Evolutionary conservation across 78 protist species (phyloP), one percentile per base, ranked within the genome.

Genomic region (Dictyostelium purpureum): DNA sequence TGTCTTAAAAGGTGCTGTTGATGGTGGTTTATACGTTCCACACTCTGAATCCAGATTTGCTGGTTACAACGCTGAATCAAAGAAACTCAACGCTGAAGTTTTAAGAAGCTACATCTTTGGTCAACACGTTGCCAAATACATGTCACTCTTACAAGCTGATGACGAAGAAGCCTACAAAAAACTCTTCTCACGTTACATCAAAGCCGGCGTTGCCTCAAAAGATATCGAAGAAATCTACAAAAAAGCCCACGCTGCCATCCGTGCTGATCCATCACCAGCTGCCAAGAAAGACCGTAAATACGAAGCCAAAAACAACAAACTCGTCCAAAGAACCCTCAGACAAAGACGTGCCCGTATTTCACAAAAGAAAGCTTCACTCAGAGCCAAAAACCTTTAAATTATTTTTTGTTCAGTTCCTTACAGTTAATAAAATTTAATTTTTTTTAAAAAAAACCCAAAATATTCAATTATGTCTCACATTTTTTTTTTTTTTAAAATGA

Each of bases 11-110:
- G 99, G 99, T 65, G 99, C 99, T 47, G 90, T 88, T 40, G 99
- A 99, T 83, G 99, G 99, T 66, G 99, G 99, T 63, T 74, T 99
- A 40, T 33, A 88, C 89, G 51, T 99, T 47, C 99, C 99, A 76
- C 99, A 98, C 98, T 47, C n/a, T 51, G 94, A 79, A 70, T 96
- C 96, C 89, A 94, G 99, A 74, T 97, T 98, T 97, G 97, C 98
- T 40, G 99, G 99, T 74, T 99, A 88, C 98, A 75, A 91, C 90
- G 65, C 35, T 42, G 96, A 96, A 78, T 49, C 78, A 57, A 83
- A 89, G 88, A 76, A 89, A 79, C 56, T 88, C 79, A 95, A 98
- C 87, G 92, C 98, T 21, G 98, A 96, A 91, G 90, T 57, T 57
- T 97, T 82, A 83, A 89, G 97, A 70, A 75, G 93, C 59, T 79